Evolutionary conservation across 768 basidiomycete genomes (phyloP).

Genomic region (Chalciporus sphaerocephalus): DNA sequence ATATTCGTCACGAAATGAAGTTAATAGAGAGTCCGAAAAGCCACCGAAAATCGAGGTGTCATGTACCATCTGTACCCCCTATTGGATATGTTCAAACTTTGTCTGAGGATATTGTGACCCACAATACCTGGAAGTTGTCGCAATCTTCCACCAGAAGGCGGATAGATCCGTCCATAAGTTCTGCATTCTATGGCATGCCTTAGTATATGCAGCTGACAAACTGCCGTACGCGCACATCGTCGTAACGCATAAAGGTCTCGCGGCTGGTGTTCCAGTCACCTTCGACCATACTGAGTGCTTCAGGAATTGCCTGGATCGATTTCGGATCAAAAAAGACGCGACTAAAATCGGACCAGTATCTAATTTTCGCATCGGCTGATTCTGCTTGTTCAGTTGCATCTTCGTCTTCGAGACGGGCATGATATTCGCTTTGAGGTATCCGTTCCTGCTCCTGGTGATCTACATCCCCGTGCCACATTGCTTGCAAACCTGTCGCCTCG

Average conservation of each 20-base stretch:
- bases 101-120: not conserved
- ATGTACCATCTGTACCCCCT: constrained; percentile 70
- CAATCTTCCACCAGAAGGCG: constrained; percentile 72
- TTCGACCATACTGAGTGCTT: constrained; percentile 44
- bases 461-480: constrained; percentile 40
- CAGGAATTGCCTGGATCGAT: constrained; percentile 60
- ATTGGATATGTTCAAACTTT: constrained; percentile 1
- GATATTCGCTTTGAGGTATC: constrained; percentile 54
- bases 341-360: constrained; percentile 51
- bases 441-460: constrained; percentile 49
- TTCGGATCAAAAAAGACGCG: constrained; percentile 58
- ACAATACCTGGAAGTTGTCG: constrained; percentile 61
- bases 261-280: constrained; percentile 56
- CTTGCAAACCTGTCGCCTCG: constrained; percentile 14
- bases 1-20: constrained; percentile 63
- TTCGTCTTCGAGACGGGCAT: constrained; percentile 37
- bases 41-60: constrained; percentile 63
- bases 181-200: constrained; percentile 44
- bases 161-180: constrained; percentile 65
- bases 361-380: constrained; percentile 25
- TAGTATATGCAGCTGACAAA: not conserved
- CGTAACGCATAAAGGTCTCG: constrained; percentile 48
- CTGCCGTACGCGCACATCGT: constrained; percentile 43
- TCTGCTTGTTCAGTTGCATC: constrained; percentile 8
- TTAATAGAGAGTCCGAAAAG: constrained; percentile 57